Evolutionary conservation across 176 grass and related monocot species (phyloP).

Genomic region (Poa pratensis): DNA sequence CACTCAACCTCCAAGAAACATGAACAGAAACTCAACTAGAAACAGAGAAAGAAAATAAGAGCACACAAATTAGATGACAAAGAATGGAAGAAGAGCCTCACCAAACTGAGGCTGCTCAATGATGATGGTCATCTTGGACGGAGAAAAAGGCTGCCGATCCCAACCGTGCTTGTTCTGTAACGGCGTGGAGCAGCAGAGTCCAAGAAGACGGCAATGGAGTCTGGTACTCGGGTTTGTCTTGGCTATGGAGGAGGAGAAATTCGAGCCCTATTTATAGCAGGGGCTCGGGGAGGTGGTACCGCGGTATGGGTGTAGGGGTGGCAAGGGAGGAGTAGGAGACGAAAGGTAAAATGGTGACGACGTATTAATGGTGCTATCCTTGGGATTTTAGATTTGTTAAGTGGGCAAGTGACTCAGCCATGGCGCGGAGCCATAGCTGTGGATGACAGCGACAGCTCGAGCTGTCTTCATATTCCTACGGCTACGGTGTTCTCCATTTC

Average conservation of each 20-base stretch:
- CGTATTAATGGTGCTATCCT: slow-evolving; percentile 1
- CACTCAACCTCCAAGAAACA: neutral
- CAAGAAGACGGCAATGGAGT: slow-evolving; percentile 23
- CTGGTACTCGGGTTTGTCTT: neutral
- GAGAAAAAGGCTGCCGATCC: neutral
- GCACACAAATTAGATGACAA: neutral
- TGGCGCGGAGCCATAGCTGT: slow-evolving; percentile 54
- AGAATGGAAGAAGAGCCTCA: slow-evolving; percentile 16
- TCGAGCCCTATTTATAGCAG: slow-evolving; percentile 37
- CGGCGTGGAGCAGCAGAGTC: neutral
- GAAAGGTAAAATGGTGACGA: neutral
- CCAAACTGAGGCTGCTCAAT: slow-evolving; percentile 65
- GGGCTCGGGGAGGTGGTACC: neutral
- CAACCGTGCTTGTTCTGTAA: neutral
- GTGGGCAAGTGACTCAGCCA: slow-evolving; percentile 50
- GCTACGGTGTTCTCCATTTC: too few species aligned
- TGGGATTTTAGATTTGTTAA: neutral
- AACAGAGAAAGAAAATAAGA: neutral
- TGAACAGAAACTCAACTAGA: neutral
- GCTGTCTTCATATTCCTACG: too few species aligned
- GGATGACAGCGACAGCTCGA: slow-evolving; percentile 32
- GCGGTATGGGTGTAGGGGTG: neutral
- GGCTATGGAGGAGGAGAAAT: neutral
- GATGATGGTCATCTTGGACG: slow-evolving; percentile 68
- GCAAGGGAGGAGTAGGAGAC: neutral